Conservation (phyloP, 78 protist species). For the Dictyostelium purpureum region DNA sequence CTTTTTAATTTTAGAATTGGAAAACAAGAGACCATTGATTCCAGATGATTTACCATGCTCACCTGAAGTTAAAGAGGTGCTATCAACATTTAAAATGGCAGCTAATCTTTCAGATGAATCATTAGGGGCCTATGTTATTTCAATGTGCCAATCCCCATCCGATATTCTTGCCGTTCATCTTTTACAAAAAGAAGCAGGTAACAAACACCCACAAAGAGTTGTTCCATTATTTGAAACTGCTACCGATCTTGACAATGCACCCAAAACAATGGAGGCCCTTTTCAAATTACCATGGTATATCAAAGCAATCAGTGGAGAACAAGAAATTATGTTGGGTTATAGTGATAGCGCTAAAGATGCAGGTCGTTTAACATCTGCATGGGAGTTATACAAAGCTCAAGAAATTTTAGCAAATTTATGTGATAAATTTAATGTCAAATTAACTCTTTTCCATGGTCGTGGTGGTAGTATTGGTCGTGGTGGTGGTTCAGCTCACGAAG, state of each 20-base stretch:
- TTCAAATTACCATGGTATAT: conserved; percentile 59
- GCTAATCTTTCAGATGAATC: conserved; percentile 53
- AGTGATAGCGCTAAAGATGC: conserved; percentile 86
- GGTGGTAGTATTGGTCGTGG: conserved; percentile 87
- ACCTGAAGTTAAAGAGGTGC: conserved; percentile 53
- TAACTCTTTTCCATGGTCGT: conserved; percentile 88
- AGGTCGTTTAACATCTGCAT: conserved; percentile 79
- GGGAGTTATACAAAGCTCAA: conserved; percentile 79
- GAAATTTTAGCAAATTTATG: conserved; percentile 43
- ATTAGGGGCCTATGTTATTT: conserved; percentile 85
- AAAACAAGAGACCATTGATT: conserved; percentile 49
- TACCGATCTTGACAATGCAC: conserved; percentile 64
- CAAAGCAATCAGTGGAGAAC: conserved; percentile 37
- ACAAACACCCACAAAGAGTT: conserved; percentile 68
- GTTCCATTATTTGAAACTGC: conserved; percentile 89
- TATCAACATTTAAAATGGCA: conserved; percentile 69
- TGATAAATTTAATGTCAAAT: conserved; percentile 15
- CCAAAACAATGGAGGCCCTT: conserved; percentile 39
- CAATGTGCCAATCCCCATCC: conserved; percentile 79
- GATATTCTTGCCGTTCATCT: conserved; percentile 88
- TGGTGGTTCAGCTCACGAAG: conserved; percentile 83
- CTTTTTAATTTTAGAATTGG: conserved; percentile 20
- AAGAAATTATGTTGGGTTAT: conserved; percentile 91
- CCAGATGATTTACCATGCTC: conserved; percentile 36
- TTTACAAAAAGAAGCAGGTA: conserved; percentile 75